phyloP scores from a whole-genome alignment of 495 filamentous ascomycete species.

The Daldinia concentrica region DNA sequence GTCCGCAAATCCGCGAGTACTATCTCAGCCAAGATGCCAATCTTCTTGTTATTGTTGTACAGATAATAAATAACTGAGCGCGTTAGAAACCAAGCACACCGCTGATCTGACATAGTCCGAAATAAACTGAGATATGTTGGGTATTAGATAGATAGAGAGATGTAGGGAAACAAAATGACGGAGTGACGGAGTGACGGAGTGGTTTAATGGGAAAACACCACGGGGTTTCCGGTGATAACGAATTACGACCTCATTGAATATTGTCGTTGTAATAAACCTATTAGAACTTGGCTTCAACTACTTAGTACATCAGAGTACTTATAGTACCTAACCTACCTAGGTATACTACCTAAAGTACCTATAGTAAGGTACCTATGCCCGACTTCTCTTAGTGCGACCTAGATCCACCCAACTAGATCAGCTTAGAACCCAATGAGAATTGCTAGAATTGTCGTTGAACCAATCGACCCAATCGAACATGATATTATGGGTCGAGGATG shows the following conservation, averaged over 20 bases:
- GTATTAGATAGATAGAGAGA: neutral
- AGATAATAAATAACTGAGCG: neutral
- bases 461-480: constrained; percentile 9
- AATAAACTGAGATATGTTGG: neutral
- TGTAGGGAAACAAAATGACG: neutral
- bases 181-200: neutral
- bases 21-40: neutral
- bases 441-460: constrained; percentile 18
- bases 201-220: neutral
- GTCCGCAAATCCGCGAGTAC: constrained; percentile 9
- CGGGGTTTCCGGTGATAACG: constrained; percentile 5
- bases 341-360: constrained; percentile 1
- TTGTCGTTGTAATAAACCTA: neutral
- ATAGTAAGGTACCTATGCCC: constrained; percentile 10
- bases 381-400: constrained; percentile 7
- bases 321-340: too few relatives aligned
- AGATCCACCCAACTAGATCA: constrained; percentile 20
- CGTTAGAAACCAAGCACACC: constrained; percentile 14
- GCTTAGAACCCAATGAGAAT: constrained; percentile 27
- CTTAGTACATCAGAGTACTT: constrained; percentile 15
- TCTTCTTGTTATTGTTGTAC: neutral
- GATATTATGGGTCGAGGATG: constrained; percentile 31
- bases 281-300: constrained; percentile 9
- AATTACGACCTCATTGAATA: neutral
- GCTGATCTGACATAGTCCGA: constrained; percentile 9